Conservation (phyloP, 2,329 filamentous ascomycete genomes). For the Peltaster fructicola region DNA sequence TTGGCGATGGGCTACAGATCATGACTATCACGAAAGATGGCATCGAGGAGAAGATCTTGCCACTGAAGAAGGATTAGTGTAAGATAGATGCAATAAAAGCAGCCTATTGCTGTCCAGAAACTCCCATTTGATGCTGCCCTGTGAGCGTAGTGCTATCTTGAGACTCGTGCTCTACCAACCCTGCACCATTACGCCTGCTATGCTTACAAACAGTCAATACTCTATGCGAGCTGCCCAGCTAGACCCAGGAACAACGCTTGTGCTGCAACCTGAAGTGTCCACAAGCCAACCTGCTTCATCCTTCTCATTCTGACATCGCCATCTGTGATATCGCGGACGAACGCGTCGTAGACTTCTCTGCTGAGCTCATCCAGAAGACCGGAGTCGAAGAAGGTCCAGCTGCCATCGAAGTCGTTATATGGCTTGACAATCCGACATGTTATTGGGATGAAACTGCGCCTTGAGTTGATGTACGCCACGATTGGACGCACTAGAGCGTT, state of each 20-base stretch:
- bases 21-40: constrained; percentile 78
- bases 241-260: constrained; percentile 92
- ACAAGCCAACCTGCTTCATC: constrained; percentile 90
- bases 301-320: constrained; percentile 71
- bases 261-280: constrained; percentile 81
- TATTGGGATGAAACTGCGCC: constrained; percentile 87
- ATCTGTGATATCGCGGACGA: constrained; percentile 78
- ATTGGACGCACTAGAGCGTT: constrained; percentile 90
- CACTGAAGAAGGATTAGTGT: constrained; percentile 90
- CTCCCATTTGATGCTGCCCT: too few relatives aligned
- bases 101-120: too few relatives aligned
- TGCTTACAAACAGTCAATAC: too few relatives aligned
- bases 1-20: constrained; percentile 91
- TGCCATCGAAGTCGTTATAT: constrained; percentile 76
- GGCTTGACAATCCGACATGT: constrained; percentile 87
- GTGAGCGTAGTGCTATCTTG: too few relatives aligned
- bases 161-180: too few relatives aligned
- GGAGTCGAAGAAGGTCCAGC: constrained; percentile 87
- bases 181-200: too few relatives aligned
- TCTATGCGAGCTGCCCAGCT: constrained; percentile 59
- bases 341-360: constrained; percentile 86
- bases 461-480: constrained; percentile 93
- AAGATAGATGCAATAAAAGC: too few relatives aligned
- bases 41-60: constrained; percentile 67
- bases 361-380: constrained; percentile 87